Conservation (phyloP, 805 yeast species). For the Scheffersomyces amazonensis region DNA sequence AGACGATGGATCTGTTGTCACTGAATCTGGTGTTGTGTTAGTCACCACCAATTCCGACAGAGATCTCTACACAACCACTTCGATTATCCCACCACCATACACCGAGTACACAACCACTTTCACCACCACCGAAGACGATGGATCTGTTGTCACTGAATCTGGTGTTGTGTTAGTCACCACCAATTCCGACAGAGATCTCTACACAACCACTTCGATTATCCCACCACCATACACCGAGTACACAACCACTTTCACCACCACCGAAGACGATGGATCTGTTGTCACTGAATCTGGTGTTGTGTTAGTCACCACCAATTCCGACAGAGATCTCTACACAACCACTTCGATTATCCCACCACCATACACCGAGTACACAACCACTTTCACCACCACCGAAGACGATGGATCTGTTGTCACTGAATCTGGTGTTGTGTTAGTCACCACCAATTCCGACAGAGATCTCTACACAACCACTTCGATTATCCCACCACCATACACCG, state of each 20-base stretch:
- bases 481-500: slow-evolving; percentile 5
- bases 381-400: not conserved
- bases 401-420: not conserved
- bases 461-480: slow-evolving; percentile 8
- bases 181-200: no score
- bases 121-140: no score
- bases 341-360: not conserved
- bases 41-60: not conserved
- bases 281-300: not conserved
- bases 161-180: no score
- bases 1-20: not conserved
- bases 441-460: not conserved
- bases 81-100: not conserved
- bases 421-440: not conserved
- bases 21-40: not conserved
- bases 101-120: no score
- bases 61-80: slow-evolving; percentile 2
- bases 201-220: no score
- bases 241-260: not conserved
- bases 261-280: not conserved
- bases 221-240: not conserved
- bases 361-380: not conserved
- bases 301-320: not conserved
- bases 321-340: not conserved
- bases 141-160: no score